A percentile compares a stretch with the other conserved stretches of the same genome.
Conservation (phyloP, 306 rosid species). For the Prunus campanulata region DNA sequence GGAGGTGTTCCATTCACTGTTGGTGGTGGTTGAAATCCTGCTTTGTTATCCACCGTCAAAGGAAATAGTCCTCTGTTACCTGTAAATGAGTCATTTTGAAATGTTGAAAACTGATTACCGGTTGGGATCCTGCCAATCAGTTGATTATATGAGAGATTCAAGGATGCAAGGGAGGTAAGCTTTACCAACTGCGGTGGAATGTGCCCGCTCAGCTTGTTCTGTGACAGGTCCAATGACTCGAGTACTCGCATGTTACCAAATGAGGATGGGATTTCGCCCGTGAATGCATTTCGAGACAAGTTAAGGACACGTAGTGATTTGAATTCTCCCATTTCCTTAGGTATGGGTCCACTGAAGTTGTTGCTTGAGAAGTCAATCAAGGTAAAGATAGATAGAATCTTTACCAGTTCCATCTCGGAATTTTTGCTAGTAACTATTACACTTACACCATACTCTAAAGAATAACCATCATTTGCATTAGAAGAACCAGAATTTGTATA, state of each 20-base stretch:
- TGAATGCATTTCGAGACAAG: slow-evolving; percentile 14
- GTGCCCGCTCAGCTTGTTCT: neutral
- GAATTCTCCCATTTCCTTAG: neutral
- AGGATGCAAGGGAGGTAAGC: neutral
- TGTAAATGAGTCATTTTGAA: slow-evolving; percentile 3
- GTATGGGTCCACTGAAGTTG: too few species aligned
- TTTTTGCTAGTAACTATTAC: too few species aligned
- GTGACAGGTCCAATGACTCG: slow-evolving; percentile 15
- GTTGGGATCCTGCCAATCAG: too few species aligned
- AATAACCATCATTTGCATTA: too few species aligned
- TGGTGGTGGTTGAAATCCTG: neutral
- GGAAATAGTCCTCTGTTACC: slow-evolving; percentile 36
- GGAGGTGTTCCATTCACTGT: neutral
- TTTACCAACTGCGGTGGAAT: slow-evolving; percentile 22
- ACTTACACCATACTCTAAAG: too few species aligned
- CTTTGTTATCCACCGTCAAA: neutral
- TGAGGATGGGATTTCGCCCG: slow-evolving; percentile 30
- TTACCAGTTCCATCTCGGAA: too few species aligned
- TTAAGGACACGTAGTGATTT: neutral
- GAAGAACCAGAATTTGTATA: too few species aligned
- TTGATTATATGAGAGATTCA: too few species aligned
- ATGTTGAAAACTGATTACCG: neutral
- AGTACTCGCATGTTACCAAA: slow-evolving; percentile 17
- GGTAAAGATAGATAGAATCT: too few species aligned
- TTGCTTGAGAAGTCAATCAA: too few species aligned